Base-by-base conservation (phyloP, 306 rosid species). In the Cotoneaster glaucophyllus region DNA sequence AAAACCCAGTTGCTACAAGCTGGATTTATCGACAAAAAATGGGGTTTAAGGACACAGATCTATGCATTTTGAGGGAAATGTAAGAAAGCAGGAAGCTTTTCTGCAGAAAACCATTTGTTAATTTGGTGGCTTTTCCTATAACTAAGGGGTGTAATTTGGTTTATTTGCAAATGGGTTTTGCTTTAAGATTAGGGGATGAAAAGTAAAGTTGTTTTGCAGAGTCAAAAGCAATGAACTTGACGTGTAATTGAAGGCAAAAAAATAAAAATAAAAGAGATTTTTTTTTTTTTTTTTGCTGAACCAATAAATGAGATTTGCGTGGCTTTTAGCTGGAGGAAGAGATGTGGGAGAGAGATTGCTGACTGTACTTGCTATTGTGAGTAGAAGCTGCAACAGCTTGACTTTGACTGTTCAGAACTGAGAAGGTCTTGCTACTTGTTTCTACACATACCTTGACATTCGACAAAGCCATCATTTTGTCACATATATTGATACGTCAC, bases 31-130 rank as follows among this genome's bases (percentile, higher is more conserved):
- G 50, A 18, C 31, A 61, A 80, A 37, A 39, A 68, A n/a, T 44
- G 29, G 61, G 44, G 74, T 52, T 66, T 78, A 31, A 32, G 52
- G 64, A 11, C 12, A 80, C 56, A 79, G 84, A 86, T 71, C 75
- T 22, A 12, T 52, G 70, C 77, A 5, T 48, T 31, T 28, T 48
- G 34, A 71, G 64, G 14, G 25, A 17, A 29, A 26, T 61, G 37
- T 67, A 9, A 69, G 65, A 65, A 78, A 72, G 79, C 65, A 29
- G 3, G 48, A 61, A 26, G 61, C 69, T 74, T 74, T 73, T 62
- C 69, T 43, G 77, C 77, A 62, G 12, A 74, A 41, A 62, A 29
- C 69, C 58, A 58, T 41, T 59, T 13, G 54, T 15, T 61, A 4
- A 28, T 61, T 28, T 18, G 8, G 22, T 41, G 69, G 44, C 77